A percentile compares a stretch with the other conserved stretches of the same genome.
These are phyloP conservation scores for Nicotiana otophora DNA, from an alignment of 257 asterid genomes.

Conservation along the genomic window DNA sequence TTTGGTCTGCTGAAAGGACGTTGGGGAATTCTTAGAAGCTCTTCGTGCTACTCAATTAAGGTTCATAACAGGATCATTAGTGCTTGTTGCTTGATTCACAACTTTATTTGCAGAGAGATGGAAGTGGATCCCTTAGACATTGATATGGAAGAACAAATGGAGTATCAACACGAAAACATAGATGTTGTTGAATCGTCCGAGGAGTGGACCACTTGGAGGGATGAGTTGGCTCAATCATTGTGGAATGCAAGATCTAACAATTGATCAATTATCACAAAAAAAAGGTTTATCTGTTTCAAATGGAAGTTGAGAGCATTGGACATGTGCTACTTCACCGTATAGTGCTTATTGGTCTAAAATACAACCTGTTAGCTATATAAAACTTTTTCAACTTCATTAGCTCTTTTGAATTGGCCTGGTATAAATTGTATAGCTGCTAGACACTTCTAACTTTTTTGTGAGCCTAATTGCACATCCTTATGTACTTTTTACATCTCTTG, in stretches of 20 bases:
- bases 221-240: neutral
- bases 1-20: no score
- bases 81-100: no score
- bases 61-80: no score
- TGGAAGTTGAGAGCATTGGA: neutral
- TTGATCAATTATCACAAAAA: neutral
- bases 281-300: neutral
- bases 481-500: neutral
- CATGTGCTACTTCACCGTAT: neutral
- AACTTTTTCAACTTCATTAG: neutral
- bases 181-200: neutral
- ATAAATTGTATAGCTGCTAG: neutral
- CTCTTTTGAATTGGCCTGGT: neutral
- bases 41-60: no score
- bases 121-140: neutral
- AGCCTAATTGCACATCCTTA: neutral
- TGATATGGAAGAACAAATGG: no score
- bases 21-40: no score
- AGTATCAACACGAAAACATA: no score
- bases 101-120: neutral
- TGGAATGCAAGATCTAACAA: neutral
- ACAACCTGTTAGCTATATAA: neutral
- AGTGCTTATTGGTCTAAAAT: neutral
- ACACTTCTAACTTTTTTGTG: neutral
- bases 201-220: neutral